Percentiles rank a stretch among this genome's conserved stretches.
phyloP scores from a whole-genome alignment of 2,329 filamentous ascomycete species.

The Nemania sp. region DNA sequence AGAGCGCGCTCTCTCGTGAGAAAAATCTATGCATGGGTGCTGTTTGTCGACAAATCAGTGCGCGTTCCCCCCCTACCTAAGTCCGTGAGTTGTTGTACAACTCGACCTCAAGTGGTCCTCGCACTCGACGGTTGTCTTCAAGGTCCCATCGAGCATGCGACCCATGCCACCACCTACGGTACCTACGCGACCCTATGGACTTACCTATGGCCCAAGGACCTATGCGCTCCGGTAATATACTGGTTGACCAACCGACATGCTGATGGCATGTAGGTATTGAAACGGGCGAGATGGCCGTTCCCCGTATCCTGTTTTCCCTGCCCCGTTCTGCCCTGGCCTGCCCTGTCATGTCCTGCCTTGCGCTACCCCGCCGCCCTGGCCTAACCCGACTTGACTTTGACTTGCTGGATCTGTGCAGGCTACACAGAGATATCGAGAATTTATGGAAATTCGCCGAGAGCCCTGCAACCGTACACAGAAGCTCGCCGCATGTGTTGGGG shows the following conservation, averaged over 20 bases:
- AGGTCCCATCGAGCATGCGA: conserved; percentile 38
- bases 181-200: conserved; percentile 8
- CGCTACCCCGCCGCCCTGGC: background rate
- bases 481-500: conserved; percentile 26
- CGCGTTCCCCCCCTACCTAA: conserved; percentile 16
- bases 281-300: conserved; percentile 26
- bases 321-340: conserved; percentile 10
- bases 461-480: conserved; percentile 16
- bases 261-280: conserved; percentile 26
- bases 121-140: conserved; percentile 21
- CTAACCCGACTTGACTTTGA: background rate
- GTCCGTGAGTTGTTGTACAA: conserved; percentile 36
- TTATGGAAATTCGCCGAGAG: conserved; percentile 25
- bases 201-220: background rate
- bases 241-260: conserved; percentile 30
- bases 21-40: conserved; percentile 26
- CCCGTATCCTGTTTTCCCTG: conserved; percentile 16
- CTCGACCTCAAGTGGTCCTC: conserved; percentile 32
- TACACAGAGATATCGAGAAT: conserved; percentile 30
- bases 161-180: conserved; percentile 22
- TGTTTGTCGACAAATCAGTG: conserved; percentile 34
- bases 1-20: conserved; percentile 23
- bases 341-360: background rate
- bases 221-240: conserved; percentile 27
- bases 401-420: conserved; percentile 20